Evolutionary conservation across 805 yeast genomes (phyloP).

Genomic region (Priceomyces melissophilus): DNA sequence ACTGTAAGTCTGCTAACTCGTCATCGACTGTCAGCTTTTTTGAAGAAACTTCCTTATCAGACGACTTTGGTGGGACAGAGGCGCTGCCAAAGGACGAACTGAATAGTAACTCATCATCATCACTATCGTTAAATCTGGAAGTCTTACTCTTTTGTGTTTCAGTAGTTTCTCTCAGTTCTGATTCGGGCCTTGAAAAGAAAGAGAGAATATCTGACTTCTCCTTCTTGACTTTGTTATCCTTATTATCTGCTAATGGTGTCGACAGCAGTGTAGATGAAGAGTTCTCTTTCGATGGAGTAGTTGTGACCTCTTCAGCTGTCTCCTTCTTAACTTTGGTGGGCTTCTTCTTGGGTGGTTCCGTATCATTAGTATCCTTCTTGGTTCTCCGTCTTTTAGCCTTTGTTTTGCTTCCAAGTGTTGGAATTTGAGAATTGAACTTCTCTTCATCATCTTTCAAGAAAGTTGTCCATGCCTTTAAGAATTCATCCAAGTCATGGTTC

Average conservation of each 20-base stretch:
- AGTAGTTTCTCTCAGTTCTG: conserved; percentile 7
- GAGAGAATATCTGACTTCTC: conserved; percentile 5
- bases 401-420: conserved; percentile 42
- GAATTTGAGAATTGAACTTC: conserved; percentile 49
- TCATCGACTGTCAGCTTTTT: conserved; percentile 12
- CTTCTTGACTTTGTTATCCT: neutral
- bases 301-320: neutral
- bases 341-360: conserved; percentile 12
- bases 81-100: neutral
- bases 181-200: conserved; percentile 2
- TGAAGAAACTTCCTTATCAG: neutral
- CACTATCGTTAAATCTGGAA: conserved; percentile 28
- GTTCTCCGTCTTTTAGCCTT: conserved; percentile 22
- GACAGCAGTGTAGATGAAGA: neutral
- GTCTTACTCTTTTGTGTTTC: neutral
- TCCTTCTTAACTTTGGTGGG: neutral
- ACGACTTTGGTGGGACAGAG: neutral
- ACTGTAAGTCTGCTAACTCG: conserved; percentile 23
- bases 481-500: conserved; percentile 77
- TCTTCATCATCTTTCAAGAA: conserved; percentile 66
- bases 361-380: conserved; percentile 4
- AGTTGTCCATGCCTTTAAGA: conserved; percentile 60
- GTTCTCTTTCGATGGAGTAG: neutral
- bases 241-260: neutral
- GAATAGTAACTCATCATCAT: conserved; percentile 31